Base-by-base conservation (phyloP, 352 stramenopile genomes). In the Globisporangium solare region DNA sequence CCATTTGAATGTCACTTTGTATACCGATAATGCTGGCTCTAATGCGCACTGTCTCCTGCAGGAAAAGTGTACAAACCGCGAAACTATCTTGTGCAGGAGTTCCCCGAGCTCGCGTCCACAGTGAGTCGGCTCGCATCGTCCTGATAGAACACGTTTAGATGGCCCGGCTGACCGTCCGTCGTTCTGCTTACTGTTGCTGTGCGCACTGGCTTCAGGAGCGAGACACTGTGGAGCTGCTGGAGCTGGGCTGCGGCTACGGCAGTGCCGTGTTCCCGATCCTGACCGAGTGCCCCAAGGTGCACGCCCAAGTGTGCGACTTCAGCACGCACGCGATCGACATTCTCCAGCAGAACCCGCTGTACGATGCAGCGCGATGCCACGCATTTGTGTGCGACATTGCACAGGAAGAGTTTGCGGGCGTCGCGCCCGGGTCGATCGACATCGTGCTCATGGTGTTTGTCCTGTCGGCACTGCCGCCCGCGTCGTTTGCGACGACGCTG, bases 231-330 rank as follows among this genome's bases (percentile, higher is more conserved):
- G 58, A 76, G 15, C 66, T 96, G 0, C 63, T 96, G 32, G 85
- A 96, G 60, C 71, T 95, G 13, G 85, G 87, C 27, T 95, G 87
- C 63, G 85, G 87, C 47, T 95, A 94, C 62, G 87, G 87, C 42
- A 96, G 87, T 57, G 82, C 83, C 49, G 90, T 92, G 53, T 83
- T 96, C 60, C 85, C 87, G 4, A 92, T 95, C 62, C 60, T 96
- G 12, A 69, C 68, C 21, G 68, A 82, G 60, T 82, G 71, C 49
- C 67, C 79, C 21, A 77, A 86, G 40, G 64, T 94, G 22, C 66
- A 72, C 56, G 83, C 87, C 14, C 69, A 94, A 57, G 79, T 86
- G 12, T 87, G 81, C 45, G 86, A 96, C 66, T 92, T 93, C 39
- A 94, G 86, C 54, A 69, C 84, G n/a, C 74, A 83, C 54, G 79